phyloP scores from a whole-genome alignment of 2,329 filamentous ascomycete species.

The Colletotrichum euphorbiae region DNA sequence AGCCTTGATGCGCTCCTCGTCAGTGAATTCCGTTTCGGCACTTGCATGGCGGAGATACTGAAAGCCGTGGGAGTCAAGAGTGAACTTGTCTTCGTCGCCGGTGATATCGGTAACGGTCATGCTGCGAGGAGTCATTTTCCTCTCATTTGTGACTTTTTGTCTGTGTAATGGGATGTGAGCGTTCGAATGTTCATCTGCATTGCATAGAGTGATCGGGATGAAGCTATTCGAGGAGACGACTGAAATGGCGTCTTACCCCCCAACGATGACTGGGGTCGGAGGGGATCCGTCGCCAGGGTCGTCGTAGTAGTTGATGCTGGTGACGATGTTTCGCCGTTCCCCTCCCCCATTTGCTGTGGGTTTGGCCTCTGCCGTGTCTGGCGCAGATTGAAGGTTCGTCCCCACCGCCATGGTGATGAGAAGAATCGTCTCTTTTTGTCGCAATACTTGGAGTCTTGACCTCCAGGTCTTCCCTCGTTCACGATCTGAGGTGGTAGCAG shows the following conservation, averaged over 20 bases:
- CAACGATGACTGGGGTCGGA: constrained; percentile 40
- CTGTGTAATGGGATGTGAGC: constrained; percentile 28
- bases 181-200: not conserved
- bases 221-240: constrained; percentile 10
- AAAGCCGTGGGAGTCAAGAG: constrained; percentile 64
- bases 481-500: not conserved
- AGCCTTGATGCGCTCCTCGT: constrained; percentile 61
- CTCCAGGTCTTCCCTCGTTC: too few species aligned
- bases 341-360: not conserved
- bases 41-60: constrained; percentile 66
- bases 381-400: not conserved
- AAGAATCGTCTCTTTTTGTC: not conserved
- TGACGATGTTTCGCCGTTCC: constrained; percentile 30
- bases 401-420: constrained; percentile 3
- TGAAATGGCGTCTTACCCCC: constrained; percentile 37
- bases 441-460: not conserved
- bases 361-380: constrained; percentile 3
- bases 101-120: constrained; percentile 66
- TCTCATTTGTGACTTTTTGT: constrained; percentile 71
- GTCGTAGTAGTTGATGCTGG: constrained; percentile 41
- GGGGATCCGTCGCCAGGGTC: constrained; percentile 41
- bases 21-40: constrained; percentile 65
- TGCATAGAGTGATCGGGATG: not conserved
- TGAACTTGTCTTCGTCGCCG: constrained; percentile 75
- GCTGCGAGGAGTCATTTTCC: constrained; percentile 71